Evolutionary conservation across 345 rosid genomes (phyloP), one percentile per base, ranked within the genome.

Genomic region (Lepidium africanum): DNA sequence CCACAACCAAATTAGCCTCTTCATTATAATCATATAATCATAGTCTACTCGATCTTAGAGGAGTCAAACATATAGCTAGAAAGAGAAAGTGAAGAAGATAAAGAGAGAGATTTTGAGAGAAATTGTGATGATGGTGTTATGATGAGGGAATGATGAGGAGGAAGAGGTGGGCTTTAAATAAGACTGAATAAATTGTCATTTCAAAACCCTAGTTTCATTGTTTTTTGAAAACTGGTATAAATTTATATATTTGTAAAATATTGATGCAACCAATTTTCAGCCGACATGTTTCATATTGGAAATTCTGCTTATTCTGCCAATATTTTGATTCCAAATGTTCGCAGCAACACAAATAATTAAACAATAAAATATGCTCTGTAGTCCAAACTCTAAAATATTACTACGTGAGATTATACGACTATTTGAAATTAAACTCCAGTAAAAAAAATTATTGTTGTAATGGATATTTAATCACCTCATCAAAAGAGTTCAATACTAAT

Each of bases 1-100:
- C 88, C 86, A 71, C 72, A 84, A 78, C 71, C 49, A 37, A 60
- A 59, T 64, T 56, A 71, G 81, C 83, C 76, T 76, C 76, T 69
- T 59, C 36, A 65, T 68, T 59, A 39, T 65, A 68, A 45, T 67
- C 56, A 52, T 39, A 52, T 39, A 65, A 58, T 58, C 45, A 16
- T 14, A 21, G 23, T 21, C 23, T 21, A 49, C 25, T 5, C 5
- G 15, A 38, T 59, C 14, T 30, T 58, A 48, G 40, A 48, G 11
- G 6, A 12, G 15, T 10, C 46, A 35, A 13, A 35, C n/a, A 16
- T 27, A 2, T 13, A 46, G 3, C 1, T 21, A 11, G 21, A 42
- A 33, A 38, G 49, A 68, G 27, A 58, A 5, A 69, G 71, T 65
- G 70, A 56, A 17, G 50, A 46, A 25, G 27, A 25, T 25, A 76